phyloP scores from a whole-genome alignment of 2,329 filamentous ascomycete species.

The Botrytis porri region DNA sequence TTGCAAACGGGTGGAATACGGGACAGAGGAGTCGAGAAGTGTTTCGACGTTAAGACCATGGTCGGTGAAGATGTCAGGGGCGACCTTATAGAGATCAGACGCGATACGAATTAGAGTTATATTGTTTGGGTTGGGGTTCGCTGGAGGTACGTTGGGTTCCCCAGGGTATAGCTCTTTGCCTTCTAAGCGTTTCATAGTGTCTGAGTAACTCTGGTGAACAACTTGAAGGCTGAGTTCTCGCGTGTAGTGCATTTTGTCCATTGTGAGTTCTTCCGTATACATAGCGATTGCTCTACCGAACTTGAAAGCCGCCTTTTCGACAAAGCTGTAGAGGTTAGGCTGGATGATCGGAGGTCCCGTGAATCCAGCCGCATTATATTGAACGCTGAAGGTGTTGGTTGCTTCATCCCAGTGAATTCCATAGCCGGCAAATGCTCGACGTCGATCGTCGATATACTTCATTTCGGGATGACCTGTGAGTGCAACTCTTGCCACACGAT shows the following conservation, averaged over 20 bases:
- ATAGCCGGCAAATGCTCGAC: not conserved
- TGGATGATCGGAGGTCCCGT: slow-evolving; percentile 30
- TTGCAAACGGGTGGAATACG: not conserved
- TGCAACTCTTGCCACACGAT: slow-evolving; percentile 27
- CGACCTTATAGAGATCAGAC: slow-evolving; percentile 24
- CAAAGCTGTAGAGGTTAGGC: slow-evolving; percentile 29
- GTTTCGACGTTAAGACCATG: slow-evolving; percentile 5
- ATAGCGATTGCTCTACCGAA: slow-evolving; percentile 29
- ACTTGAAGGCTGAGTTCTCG: not conserved
- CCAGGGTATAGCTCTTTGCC: not conserved
- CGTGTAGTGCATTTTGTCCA: not conserved
- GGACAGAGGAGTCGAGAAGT: slow-evolving; percentile 5
- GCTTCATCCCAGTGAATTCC: not conserved
- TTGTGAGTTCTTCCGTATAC: slow-evolving; percentile 5
- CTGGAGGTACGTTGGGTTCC: not conserved
- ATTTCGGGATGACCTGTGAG: slow-evolving; percentile 34
- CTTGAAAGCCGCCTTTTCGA: slow-evolving; percentile 27
- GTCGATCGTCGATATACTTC: slow-evolving; percentile 26
- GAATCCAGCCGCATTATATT: slow-evolving; percentile 25
- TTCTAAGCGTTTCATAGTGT: not conserved
- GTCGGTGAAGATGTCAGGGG: slow-evolving; percentile 29
- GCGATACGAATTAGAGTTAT: slow-evolving; percentile 25
- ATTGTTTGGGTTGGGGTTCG: slow-evolving; percentile 2
- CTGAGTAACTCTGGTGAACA: not conserved
- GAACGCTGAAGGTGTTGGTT: slow-evolving; percentile 21